phyloP scores from a whole-genome alignment of 1,284 basidiomycete genomes.

The Exobasidium rhododendri region DNA sequence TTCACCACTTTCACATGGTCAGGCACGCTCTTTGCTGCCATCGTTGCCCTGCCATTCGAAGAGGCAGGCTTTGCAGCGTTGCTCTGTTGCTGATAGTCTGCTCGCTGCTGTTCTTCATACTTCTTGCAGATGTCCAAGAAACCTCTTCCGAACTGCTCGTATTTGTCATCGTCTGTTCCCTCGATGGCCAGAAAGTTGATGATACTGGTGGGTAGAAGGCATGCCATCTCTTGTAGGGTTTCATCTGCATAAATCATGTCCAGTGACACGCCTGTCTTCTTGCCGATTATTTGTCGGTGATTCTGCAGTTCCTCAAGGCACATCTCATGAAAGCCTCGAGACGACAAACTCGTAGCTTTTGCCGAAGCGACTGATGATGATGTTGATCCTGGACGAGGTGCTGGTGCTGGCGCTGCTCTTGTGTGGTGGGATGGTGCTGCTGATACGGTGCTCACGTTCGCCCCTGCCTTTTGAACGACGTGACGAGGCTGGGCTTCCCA shows the following conservation, averaged over 20 bases:
- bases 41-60: background rate
- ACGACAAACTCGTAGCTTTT: too few relatives aligned
- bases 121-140: constrained; percentile 25
- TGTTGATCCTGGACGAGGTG: too few relatives aligned
- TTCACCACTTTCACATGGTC: too few relatives aligned
- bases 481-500: background rate
- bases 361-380: too few relatives aligned
- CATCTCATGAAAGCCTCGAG: constrained; percentile 9
- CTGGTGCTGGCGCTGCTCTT: too few relatives aligned
- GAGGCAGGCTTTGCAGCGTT: background rate
- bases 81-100: background rate
- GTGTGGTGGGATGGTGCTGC: constrained; percentile 19
- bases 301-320: constrained; percentile 24
- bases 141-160: constrained; percentile 17
- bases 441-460: constrained; percentile 16
- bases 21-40: background rate
- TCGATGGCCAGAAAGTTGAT: background rate
- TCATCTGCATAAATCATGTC: constrained; percentile 21
- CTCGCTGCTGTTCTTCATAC: background rate
- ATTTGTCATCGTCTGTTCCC: constrained; percentile 4
- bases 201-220: constrained; percentile 16
- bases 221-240: constrained; percentile 21
- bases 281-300: constrained; percentile 20
- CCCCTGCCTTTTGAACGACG: background rate
- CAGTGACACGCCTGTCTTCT: constrained; percentile 9